Evolutionary conservation across 2,329 filamentous ascomycete species (phyloP).

Genomic region (Botrytis hyacinthi): DNA sequence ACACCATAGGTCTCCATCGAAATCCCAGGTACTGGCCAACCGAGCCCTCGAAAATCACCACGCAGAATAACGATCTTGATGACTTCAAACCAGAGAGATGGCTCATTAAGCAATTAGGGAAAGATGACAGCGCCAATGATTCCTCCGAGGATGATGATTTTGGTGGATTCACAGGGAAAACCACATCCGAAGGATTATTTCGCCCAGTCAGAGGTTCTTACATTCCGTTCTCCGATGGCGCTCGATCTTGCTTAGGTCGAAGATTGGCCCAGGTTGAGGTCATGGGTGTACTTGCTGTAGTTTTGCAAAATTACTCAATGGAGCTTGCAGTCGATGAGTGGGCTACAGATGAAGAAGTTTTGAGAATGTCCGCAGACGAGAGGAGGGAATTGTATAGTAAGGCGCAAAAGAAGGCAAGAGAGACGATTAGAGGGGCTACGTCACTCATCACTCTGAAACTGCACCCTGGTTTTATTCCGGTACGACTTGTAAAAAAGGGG

Average conservation of each 20-base stretch:
- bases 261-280: conserved; percentile 42
- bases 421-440: conserved; percentile 44
- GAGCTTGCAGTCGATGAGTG: conserved; percentile 36
- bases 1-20: conserved; percentile 47
- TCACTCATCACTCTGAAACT: conserved; percentile 73
- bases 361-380: conserved; percentile 29
- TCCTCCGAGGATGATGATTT: conserved; percentile 21
- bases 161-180: conserved; percentile 21
- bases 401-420: conserved; percentile 47
- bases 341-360: conserved; percentile 35
- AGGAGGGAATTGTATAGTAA: conserved; percentile 31
- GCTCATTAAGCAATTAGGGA: conserved; percentile 59
- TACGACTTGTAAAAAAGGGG: conserved; percentile 67
- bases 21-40: conserved; percentile 57
- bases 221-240: conserved; percentile 40
- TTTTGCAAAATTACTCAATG: conserved; percentile 34
- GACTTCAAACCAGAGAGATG: conserved; percentile 58
- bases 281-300: conserved; percentile 36
- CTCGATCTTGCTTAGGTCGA: conserved; percentile 42
- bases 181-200: conserved; percentile 29
- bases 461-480: conserved; percentile 55
- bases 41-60: conserved; percentile 56
- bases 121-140: conserved; percentile 41
- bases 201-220: conserved; percentile 37
- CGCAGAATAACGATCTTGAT: conserved; percentile 44